A percentile compares a stretch with the other conserved stretches of the same genome.
These are phyloP conservation scores for Sphaerosporella brunnea DNA, from an alignment of 495 filamentous ascomycete species.

Conservation along the genomic window DNA sequence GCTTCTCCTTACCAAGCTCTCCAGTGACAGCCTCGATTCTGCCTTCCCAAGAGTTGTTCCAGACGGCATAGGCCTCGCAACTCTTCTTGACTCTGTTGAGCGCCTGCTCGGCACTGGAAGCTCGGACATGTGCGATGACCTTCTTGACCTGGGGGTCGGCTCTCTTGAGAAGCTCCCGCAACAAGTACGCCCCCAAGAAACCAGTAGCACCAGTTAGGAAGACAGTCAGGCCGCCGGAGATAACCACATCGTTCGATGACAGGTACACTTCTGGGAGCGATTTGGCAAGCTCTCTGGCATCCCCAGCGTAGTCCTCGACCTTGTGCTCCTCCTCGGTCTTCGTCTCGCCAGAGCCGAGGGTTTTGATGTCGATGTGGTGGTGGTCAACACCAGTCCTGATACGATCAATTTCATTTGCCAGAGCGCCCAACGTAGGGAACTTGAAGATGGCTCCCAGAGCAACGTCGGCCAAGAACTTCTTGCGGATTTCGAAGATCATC, in stretches of 20 bases:
- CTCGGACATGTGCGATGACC: slow-evolving; percentile 66
- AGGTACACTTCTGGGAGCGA: slow-evolving; percentile 32
- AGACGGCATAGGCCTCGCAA: slow-evolving; percentile 59
- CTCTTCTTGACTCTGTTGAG: slow-evolving; percentile 37
- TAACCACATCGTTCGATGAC: slow-evolving; percentile 25
- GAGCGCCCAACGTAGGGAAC: slow-evolving; percentile 52
- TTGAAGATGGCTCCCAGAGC: slow-evolving; percentile 62
- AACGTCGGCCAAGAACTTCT: slow-evolving; percentile 47
- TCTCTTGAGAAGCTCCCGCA: slow-evolving; percentile 53
- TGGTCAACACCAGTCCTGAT: slow-evolving; percentile 29
- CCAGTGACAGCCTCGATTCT: slow-evolving; percentile 51
- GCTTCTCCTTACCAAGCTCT: slow-evolving; percentile 48
- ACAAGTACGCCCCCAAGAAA: slow-evolving; percentile 70
- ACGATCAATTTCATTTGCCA: slow-evolving; percentile 59
- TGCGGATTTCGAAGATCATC: slow-evolving; percentile 49
- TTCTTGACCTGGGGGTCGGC: slow-evolving; percentile 35
- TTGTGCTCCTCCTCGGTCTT: slow-evolving; percentile 28
- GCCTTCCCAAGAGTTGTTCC: slow-evolving; percentile 49
- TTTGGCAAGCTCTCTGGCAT: slow-evolving; percentile 41
- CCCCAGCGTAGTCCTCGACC: slow-evolving; percentile 45
- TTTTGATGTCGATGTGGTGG: slow-evolving; percentile 16
- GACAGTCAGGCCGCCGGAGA: slow-evolving; percentile 35
- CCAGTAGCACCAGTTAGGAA: slow-evolving; percentile 86
- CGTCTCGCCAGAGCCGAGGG: slow-evolving; percentile 18
- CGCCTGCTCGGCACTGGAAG: slow-evolving; percentile 34